Evolutionary conservation across 148 eudicot species (phyloP), one percentile per base, ranked within the genome.

Genomic region (Diospyros kaki): DNA sequence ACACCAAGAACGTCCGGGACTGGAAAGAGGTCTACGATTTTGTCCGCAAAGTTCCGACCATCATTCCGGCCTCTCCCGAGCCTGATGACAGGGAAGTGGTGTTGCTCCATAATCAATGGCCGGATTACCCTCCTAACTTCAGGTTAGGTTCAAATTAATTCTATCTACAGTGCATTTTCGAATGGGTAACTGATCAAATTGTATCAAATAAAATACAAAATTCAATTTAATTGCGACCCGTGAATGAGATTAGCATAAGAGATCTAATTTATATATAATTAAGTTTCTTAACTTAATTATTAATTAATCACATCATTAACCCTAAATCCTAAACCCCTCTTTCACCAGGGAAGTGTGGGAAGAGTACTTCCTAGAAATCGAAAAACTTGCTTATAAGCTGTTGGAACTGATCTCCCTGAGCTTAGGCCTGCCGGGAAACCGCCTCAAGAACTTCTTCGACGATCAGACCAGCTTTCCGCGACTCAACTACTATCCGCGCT

Each of bases 401-500:
- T 54, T 76, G 44, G 84, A 68, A 72, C 77, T 81, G 40, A 81
- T 77, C 59, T 60, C 71, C 59, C 43, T 81, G 66, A 81, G 84
- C 71, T 73, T 77, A 68, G 84, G 80, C 40, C 48, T 81, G 61
- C 77, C 79, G 12, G 42, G 6, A 39, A 44, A 59, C 17, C 9
- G 39, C 73, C 63, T 81, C 46, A 68, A 12, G 11, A 17, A 17
- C 73, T 68, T 59, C 73, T 81, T 72, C 77, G n/a, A 81, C 61
- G 74, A 81, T 9, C 77, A 73, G 7, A 65, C 80, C 2, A 87
- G 84, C 73, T 76, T 82, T 8, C 56, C 73, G 50, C 74, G 87
- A 14, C 81, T 87, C 13, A 82, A 84, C 54, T 73, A 84, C 71
- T 87, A 87, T 48, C 88, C 88, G 2, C 67, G 75, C 4, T 87